Evolutionary conservation across 139 green algal genomes (phyloP), one percentile per base, ranked within the genome.

Genomic region (Picochlorum sp.): DNA sequence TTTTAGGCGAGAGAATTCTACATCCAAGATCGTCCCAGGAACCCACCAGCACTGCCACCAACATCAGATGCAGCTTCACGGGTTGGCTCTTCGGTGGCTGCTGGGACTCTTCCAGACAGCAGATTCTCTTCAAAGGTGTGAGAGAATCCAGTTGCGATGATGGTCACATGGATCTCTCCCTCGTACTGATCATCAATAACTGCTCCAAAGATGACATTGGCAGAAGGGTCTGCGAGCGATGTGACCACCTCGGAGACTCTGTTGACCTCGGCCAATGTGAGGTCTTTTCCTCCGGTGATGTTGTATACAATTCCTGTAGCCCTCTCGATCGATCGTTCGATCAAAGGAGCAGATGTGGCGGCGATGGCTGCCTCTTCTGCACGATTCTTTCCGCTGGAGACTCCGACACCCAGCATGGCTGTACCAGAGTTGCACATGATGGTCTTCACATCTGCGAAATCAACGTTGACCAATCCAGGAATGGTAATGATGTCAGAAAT

Each of bases 401-500:
- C 72, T 52, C 86, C 85, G 31, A 86, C 80, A 20, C 90, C 90
- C 49, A 98, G 74, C 90, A 97, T 96, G 50, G 92, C 89, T 2
- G 88, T 96, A 56, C 93, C 93, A 15, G 79, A 81, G 81, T 96
- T 96, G 59, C 57, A 78, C 91, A 98, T 98, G 72, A 98, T 89
- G 49, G 93, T 78, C 74, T 85, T 86, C 11, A 98, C 90, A 68
- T 98, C 93, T 3, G 93, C 93, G 84, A 98, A 98, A 78, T 98
- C 93, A 11, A 98, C 92, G 65, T 98, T 98, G 63, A 98, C 92
- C 41, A 98, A 87, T 49, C 93, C 93, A 5, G 92, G 86, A 69
- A 95, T 87, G 5, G 91, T 97, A 77, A 98, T 97, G 83, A 98
- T 98, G 75, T 98, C 93, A 3, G 85, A 93, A 69, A 98, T 98